These are phyloP conservation scores for Gymnopus androsaceus DNA, from an alignment of 1,284 basidiomycete species.

Conservation along the genomic window DNA sequence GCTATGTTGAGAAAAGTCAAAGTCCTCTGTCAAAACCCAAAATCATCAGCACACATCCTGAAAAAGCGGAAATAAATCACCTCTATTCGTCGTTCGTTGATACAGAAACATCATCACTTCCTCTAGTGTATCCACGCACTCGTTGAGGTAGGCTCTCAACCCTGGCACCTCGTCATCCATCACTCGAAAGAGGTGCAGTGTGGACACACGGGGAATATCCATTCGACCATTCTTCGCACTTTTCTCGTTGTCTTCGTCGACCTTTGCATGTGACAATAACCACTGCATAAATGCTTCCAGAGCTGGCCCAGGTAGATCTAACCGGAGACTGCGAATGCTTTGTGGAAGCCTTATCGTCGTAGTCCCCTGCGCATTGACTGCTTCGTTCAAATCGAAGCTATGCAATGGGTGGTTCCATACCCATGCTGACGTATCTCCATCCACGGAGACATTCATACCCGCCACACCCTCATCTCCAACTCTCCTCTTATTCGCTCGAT, in stretches of 20 bases:
- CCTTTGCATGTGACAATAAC: conserved; percentile 3
- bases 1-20: conserved; percentile 7
- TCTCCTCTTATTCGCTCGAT: neutral
- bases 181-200: conserved; percentile 10
- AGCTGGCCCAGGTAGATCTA: conserved; percentile 10
- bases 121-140: conserved; percentile 1
- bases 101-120: conserved; percentile 14
- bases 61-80: neutral
- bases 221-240: neutral
- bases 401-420: neutral
- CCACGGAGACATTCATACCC: neutral
- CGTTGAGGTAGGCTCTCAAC: conserved; percentile 7
- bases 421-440: neutral
- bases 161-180: conserved; percentile 3
- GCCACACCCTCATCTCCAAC: neutral
- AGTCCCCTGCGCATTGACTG: neutral
- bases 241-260: neutral
- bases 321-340: conserved; percentile 4
- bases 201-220: neutral
- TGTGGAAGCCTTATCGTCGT: conserved; percentile 5
- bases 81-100: conserved; percentile 5
- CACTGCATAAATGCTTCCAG: conserved; percentile 6
- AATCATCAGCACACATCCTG: neutral
- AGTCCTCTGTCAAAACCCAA: neutral
- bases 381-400: neutral